Evolutionary conservation across 805 yeast genomes (phyloP).

Genomic region (Starmerella etchellsii): DNA sequence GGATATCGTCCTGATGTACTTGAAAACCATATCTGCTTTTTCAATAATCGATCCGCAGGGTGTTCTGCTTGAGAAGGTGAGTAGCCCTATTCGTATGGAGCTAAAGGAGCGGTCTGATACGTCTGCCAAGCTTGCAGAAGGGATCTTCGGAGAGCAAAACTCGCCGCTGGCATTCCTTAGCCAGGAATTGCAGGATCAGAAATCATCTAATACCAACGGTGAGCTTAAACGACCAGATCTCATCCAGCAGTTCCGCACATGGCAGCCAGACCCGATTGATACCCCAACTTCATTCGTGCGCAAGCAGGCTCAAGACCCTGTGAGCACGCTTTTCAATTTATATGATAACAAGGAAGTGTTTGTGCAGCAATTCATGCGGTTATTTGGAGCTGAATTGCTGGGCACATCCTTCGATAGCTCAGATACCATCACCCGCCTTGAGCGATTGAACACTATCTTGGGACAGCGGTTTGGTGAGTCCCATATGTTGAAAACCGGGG

Average conservation of each 20-base stretch:
- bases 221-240: conserved; percentile 29
- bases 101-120: conserved; percentile 65
- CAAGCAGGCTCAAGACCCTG: conserved; percentile 45
- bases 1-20: conserved; percentile 56
- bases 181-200: conserved; percentile 32
- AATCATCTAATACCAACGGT: conserved; percentile 9
- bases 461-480: conserved; percentile 53
- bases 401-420: conserved; percentile 1
- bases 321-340: conserved; percentile 58
- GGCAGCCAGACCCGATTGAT: conserved; percentile 83
- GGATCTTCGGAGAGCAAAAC: conserved; percentile 40
- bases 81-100: conserved; percentile 61
- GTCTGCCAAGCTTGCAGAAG: conserved; percentile 53
- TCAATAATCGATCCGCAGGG: conserved; percentile 76
- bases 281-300: conserved; percentile 75
- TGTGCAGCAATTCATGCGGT: conserved; percentile 47
- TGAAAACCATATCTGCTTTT: conserved; percentile 59
- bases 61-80: conserved; percentile 63
- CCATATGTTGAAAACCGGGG: conserved; percentile 57
- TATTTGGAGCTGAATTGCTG: conserved; percentile 48
- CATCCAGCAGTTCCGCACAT: conserved; percentile 26
- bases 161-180: conserved; percentile 41
- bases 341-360: conserved; percentile 58
- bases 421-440: conserved; percentile 25
- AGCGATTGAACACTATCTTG: conserved; percentile 39